Evolutionary conservation across 257 asterid genomes (phyloP).

Genomic region (Solanum etuberosum): DNA sequence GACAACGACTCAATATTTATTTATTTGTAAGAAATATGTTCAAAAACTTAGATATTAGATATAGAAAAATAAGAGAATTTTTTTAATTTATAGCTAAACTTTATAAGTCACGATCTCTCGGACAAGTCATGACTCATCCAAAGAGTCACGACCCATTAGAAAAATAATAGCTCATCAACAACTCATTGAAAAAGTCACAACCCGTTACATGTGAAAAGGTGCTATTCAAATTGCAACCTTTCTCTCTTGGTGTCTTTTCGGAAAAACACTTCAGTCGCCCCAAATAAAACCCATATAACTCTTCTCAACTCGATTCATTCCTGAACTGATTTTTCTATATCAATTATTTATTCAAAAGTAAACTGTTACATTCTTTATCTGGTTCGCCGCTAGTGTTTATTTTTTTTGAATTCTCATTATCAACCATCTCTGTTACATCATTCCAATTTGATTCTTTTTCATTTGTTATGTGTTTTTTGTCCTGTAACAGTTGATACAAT

Average conservation of each 20-base stretch:
- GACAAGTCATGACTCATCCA: not conserved
- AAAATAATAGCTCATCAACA: no score
- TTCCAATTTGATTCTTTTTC: not conserved
- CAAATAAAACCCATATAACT: not conserved
- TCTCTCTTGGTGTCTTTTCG: not conserved
- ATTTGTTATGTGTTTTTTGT: not conserved
- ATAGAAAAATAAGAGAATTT: no score
- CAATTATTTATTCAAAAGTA: not conserved
- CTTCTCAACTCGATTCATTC: not conserved
- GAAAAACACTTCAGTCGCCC: no score
- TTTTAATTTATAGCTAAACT: no score
- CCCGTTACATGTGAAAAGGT: not conserved
- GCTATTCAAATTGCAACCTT: not conserved
- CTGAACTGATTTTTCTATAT: not conserved
- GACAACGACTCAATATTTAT: not conserved
- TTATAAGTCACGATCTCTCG: no score
- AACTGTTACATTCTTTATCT: no score
- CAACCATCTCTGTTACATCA: not conserved
- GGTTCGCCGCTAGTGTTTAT: no score
- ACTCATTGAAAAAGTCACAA: not conserved
- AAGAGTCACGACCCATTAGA: no score
- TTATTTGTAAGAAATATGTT: no score
- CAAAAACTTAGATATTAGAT: not conserved
- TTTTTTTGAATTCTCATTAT: no score
- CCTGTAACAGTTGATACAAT: not conserved